These are phyloP conservation scores for Talaromyces liani DNA, from an alignment of 495 filamentous ascomycete species.

Conservation along the genomic window DNA sequence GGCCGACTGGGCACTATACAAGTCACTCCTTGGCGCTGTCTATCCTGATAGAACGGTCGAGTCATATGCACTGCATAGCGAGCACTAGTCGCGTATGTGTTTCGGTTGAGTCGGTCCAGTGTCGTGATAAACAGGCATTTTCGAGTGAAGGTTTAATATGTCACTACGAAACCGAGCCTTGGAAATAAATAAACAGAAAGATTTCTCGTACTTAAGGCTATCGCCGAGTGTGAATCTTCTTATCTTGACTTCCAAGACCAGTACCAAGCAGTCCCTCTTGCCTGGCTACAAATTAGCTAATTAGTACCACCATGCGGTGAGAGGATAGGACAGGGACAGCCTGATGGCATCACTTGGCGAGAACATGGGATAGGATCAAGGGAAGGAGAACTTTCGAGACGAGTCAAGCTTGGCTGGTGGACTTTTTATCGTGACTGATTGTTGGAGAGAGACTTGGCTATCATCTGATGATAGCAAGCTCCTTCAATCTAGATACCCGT, in stretches of 20 bases:
- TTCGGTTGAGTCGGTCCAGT: background rate
- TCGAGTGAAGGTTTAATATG: background rate
- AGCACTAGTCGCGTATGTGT: background rate
- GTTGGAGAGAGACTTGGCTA: too few relatives aligned
- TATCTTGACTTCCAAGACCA: background rate
- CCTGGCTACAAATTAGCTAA: background rate
- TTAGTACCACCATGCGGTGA: background rate
- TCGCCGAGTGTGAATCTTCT: background rate
- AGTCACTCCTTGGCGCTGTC: background rate
- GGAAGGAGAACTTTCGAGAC: background rate
- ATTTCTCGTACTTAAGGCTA: background rate
- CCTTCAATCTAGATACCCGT: background rate
- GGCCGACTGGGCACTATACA: background rate
- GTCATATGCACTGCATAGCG: background rate
- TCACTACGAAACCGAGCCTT: background rate
- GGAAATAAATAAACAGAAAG: background rate
- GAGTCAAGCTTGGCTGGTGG: background rate
- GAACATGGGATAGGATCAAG: background rate
- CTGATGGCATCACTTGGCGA: background rate
- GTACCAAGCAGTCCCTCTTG: background rate
- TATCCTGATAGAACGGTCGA: background rate
- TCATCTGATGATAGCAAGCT: background rate
- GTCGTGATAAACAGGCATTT: background rate
- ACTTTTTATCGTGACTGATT: too few relatives aligned
- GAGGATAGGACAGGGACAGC: background rate